Conservation (phyloP, 441 rosid genomes). For the Biscutella laevigata region DNA sequence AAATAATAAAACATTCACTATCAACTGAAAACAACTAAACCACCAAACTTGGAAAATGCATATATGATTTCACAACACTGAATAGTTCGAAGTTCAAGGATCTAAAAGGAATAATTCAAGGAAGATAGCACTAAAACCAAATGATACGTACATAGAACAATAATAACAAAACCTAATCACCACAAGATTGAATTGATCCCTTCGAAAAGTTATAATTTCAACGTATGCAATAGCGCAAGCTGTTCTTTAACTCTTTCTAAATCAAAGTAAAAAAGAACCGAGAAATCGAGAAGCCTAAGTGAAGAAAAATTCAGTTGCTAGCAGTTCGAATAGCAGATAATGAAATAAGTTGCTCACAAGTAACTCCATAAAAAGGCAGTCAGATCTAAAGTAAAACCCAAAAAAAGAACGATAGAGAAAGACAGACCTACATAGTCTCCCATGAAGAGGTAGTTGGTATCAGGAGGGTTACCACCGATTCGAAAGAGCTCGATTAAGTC, state of each 20-base stretch:
- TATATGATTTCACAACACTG: neutral
- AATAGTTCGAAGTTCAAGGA: neutral
- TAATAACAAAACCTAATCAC: neutral
- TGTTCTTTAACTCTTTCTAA: too few relatives aligned
- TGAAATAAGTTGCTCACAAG: neutral
- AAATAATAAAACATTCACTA: neutral
- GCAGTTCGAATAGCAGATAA: neutral
- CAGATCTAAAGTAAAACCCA: conserved; percentile 9
- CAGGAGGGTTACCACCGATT: conserved; percentile 92
- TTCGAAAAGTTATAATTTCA: too few relatives aligned
- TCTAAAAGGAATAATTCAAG: neutral
- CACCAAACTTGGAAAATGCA: neutral
- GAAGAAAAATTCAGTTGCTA: too few relatives aligned
- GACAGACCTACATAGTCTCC: conserved; percentile 94
- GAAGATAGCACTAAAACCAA: neutral
- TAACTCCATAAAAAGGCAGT: neutral
- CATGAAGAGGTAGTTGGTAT: conserved; percentile 96
- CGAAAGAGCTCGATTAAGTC: conserved; percentile 91
- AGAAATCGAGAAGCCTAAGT: too few relatives aligned
- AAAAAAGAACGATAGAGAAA: neutral
- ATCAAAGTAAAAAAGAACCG: too few relatives aligned
- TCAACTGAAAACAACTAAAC: neutral
- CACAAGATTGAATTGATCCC: too few relatives aligned
- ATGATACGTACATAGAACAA: too few relatives aligned
- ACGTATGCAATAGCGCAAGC: too few relatives aligned